phyloP scores from a whole-genome alignment of 352 stramenopile genomes.

The Phytophthora meadii region DNA sequence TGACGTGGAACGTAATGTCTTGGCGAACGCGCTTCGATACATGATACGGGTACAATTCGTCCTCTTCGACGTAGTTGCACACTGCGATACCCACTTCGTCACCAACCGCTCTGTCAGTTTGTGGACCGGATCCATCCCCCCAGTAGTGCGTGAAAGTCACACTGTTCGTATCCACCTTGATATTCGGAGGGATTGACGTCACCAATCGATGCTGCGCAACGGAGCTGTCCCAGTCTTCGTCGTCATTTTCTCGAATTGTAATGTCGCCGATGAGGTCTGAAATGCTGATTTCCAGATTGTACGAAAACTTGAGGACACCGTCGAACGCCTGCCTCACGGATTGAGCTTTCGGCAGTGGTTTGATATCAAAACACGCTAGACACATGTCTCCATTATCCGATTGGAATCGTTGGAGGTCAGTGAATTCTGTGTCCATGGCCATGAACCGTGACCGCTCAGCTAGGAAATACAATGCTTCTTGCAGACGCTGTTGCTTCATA shows the following conservation, averaged over 20 bases:
- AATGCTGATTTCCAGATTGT: conserved; percentile 56
- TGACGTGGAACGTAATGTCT: conserved; percentile 54
- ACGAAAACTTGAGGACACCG: conserved; percentile 49
- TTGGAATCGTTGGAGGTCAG: conserved; percentile 50
- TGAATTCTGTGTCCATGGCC: conserved; percentile 43
- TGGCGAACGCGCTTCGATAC: conserved; percentile 42
- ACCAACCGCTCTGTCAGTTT: conserved; percentile 12
- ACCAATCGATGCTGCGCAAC: conserved; percentile 49
- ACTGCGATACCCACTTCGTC: conserved; percentile 39
- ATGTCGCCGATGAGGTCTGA: conserved; percentile 48
- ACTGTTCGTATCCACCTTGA: conserved; percentile 54
- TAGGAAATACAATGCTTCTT: conserved; percentile 47
- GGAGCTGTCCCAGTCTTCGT: conserved; percentile 37
- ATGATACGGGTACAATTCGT: conserved; percentile 58
- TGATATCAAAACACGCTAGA: conserved; percentile 54
- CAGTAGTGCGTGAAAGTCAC: conserved; percentile 46
- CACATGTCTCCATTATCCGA: conserved; percentile 41
- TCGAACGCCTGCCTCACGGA: conserved; percentile 51
- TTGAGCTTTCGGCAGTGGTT: conserved; percentile 38
- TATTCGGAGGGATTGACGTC: conserved; percentile 33
- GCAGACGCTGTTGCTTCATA: conserved; percentile 49
- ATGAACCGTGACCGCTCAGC: conserved; percentile 42
- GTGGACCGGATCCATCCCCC: conserved; percentile 30
- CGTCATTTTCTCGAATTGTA: conserved; percentile 53
- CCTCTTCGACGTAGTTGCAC: conserved; percentile 57